phyloP scores from a whole-genome alignment of 129 eudicot species.

The Heracleum sosnowskyi region DNA sequence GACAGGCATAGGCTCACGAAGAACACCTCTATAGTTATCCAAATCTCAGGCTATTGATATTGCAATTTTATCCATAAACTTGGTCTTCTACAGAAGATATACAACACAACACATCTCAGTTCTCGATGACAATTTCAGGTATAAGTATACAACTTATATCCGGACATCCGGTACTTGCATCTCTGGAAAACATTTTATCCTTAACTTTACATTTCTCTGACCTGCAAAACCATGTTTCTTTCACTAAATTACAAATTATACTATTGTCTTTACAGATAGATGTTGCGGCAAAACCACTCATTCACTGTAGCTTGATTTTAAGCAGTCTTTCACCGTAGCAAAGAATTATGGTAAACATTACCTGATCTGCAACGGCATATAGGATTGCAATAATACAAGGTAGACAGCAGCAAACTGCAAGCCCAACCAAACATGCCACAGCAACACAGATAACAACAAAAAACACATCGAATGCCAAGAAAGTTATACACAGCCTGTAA shows the following conservation, averaged over 20 bases:
- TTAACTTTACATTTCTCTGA: not conserved
- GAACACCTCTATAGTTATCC: not conserved
- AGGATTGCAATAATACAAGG: slow-evolving; percentile 96
- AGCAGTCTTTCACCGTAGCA: not conserved
- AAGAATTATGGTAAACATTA: slow-evolving; percentile 11
- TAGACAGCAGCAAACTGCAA: slow-evolving; percentile 97
- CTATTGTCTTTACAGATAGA: not conserved
- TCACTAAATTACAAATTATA: not conserved
- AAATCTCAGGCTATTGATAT: not conserved
- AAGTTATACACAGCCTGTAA: slow-evolving; percentile 79
- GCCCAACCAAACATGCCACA: slow-evolving; percentile 89
- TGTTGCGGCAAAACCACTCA: not conserved
- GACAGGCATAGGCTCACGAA: not conserved
- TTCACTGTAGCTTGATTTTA: not conserved
- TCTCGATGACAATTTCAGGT: not conserved
- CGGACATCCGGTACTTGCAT: not conserved
- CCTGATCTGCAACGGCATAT: slow-evolving; percentile 97
- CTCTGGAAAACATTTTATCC: not conserved
- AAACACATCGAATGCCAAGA: slow-evolving; percentile 95
- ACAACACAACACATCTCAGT: not conserved
- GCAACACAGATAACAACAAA: slow-evolving; percentile 90
- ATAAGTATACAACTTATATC: not conserved
- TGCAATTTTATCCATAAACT: not conserved
- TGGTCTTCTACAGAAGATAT: not conserved
- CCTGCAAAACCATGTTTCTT: not conserved